Percentiles rank a stretch among this genome's conserved stretches.
phyloP scores from a whole-genome alignment of 2,329 filamentous ascomycete genomes.

The Cordyceps tenuipes region DNA sequence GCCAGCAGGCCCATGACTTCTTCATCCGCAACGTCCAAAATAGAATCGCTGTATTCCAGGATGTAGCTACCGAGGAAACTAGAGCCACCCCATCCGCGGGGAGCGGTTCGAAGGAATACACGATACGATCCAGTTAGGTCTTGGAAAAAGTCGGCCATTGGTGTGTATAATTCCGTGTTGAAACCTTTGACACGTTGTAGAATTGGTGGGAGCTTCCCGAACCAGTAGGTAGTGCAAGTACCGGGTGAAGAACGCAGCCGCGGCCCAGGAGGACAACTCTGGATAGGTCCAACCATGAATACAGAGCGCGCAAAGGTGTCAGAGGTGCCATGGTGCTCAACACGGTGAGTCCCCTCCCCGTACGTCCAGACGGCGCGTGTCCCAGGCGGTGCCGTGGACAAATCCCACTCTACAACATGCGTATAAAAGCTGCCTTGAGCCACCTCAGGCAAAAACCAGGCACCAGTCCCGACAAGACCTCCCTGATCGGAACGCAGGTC shows the following conservation, averaged over 20 bases:
- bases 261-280: slow-evolving; percentile 8
- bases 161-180: slow-evolving; percentile 13
- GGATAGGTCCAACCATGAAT: slow-evolving; percentile 15
- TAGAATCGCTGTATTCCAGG: slow-evolving; percentile 13
- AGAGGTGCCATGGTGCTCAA: slow-evolving; percentile 7
- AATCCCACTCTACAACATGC: slow-evolving; percentile 13
- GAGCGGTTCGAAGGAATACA: slow-evolving; percentile 13
- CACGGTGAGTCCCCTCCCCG: slow-evolving; percentile 13
- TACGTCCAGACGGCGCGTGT: slow-evolving; percentile 15
- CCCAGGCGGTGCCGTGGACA: slow-evolving; percentile 10
- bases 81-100: slow-evolving; percentile 10
- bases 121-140: slow-evolving; percentile 10
- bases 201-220: slow-evolving; percentile 12
- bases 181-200: slow-evolving; percentile 11
- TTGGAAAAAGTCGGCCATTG: slow-evolving; percentile 11
- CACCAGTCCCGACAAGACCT: slow-evolving; percentile 7
- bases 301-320: slow-evolving; percentile 11
- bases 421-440: slow-evolving; percentile 8
- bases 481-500: slow-evolving; percentile 12
- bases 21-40: slow-evolving; percentile 3
- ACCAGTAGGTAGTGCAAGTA: slow-evolving; percentile 13
- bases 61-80: slow-evolving; percentile 13
- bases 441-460: slow-evolving; percentile 14
- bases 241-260: background rate
- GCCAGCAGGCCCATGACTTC: slow-evolving; percentile 8